These are phyloP conservation scores for Carex littledalei DNA, from an alignment of 176 grass and related monocot species.

Conservation along the genomic window DNA sequence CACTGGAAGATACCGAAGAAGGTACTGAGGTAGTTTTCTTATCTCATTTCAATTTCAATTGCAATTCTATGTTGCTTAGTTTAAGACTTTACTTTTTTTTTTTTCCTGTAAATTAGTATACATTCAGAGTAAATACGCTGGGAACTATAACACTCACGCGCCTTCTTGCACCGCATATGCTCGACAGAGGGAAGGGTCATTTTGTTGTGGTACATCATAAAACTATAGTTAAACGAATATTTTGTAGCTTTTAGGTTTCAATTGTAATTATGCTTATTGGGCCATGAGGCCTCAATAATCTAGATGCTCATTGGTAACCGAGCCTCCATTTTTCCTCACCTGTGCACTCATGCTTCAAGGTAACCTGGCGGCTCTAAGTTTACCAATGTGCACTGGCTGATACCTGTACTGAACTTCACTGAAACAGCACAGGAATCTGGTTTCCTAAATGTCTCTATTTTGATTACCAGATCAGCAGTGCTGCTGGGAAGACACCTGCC, in stretches of 20 bases:
- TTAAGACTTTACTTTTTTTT: not conserved
- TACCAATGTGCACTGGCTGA: not conserved
- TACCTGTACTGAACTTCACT: not conserved
- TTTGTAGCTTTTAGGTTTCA: not conserved
- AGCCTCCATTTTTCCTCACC: not conserved
- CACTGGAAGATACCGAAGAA: slow-evolving; percentile 83
- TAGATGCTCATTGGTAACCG: not conserved
- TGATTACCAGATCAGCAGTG: slow-evolving; percentile 81
- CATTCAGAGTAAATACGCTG: slow-evolving; percentile 63
- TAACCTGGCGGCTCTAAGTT: not conserved
- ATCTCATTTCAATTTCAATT: slow-evolving; percentile 27
- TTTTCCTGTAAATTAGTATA: slow-evolving; percentile 34
- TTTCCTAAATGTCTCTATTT: not conserved
- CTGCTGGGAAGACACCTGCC: slow-evolving; percentile 83
- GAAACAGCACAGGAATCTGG: not conserved
- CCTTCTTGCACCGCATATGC: slow-evolving; percentile 74
- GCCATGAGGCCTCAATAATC: not conserved
- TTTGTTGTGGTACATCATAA: slow-evolving; percentile 80
- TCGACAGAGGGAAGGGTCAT: slow-evolving; percentile 91
- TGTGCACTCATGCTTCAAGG: not conserved
- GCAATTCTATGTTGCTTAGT: not conserved
- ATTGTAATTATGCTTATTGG: not conserved
- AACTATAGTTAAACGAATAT: not conserved
- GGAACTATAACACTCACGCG: slow-evolving; percentile 81
- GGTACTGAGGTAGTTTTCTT: slow-evolving; percentile 44